These are phyloP conservation scores for Fusarium piperis DNA, from an alignment of 2,329 filamentous ascomycete species.

Conservation along the genomic window DNA sequence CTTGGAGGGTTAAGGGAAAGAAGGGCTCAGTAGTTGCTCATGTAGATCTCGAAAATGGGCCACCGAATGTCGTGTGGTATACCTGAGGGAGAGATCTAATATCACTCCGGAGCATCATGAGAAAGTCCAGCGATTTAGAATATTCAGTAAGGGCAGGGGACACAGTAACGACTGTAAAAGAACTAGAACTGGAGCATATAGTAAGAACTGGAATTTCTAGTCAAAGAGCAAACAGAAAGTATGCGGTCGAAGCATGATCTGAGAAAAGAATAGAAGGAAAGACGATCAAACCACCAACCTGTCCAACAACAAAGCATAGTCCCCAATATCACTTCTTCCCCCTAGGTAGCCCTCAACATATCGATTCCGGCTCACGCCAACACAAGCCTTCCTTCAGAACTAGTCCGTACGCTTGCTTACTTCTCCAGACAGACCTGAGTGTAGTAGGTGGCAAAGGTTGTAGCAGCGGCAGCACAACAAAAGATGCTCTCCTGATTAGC, in stretches of 20 bases:
- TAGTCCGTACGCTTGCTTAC: not conserved
- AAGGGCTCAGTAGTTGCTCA: not conserved
- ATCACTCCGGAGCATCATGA: too few species aligned
- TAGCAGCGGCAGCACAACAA: constrained; percentile 24
- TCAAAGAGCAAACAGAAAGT: not conserved
- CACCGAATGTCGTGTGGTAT: not conserved
- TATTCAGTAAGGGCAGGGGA: not conserved
- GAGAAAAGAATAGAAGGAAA: not conserved
- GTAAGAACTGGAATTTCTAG: not conserved
- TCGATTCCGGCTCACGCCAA: not conserved
- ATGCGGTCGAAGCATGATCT: not conserved
- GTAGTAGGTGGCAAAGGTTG: constrained; percentile 21
- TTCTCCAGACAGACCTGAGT: constrained; percentile 24
- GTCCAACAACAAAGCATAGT: not conserved
- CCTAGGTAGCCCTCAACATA: not conserved
- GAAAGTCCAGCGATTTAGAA: not conserved
- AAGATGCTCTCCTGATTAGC: constrained; percentile 21
- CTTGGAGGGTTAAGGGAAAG: not conserved
- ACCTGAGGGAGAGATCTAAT: not conserved
- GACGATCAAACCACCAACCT: not conserved
- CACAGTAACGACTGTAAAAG: not conserved
- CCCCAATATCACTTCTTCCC: not conserved
- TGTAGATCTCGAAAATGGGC: not conserved
- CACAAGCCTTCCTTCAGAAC: not conserved
- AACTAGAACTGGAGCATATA: not conserved